Conservation (phyloP, 2,329 filamentous ascomycete species). For the Talaromyces pinophilus region DNA sequence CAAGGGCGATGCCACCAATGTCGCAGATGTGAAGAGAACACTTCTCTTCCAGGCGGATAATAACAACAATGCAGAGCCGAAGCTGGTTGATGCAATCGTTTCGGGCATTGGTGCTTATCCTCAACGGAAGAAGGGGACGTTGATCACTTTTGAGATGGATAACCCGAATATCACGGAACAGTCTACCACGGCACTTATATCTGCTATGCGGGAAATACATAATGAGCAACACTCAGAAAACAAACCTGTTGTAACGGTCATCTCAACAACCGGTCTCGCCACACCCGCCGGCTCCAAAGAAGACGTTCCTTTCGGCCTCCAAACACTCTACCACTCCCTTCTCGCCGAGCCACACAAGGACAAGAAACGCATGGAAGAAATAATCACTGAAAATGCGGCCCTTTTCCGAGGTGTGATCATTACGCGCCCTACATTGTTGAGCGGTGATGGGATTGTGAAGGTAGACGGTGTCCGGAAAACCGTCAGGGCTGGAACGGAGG, state of each 20-base stretch:
- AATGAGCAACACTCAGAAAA: constrained; percentile 17
- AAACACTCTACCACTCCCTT: constrained; percentile 36
- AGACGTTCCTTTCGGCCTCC: constrained; percentile 36
- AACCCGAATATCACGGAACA: constrained; percentile 40
- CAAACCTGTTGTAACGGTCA: constrained; percentile 33
- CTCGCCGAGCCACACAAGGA: constrained; percentile 40
- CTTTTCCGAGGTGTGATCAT: constrained; percentile 31
- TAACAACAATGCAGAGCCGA: constrained; percentile 6
- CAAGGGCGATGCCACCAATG: constrained; percentile 50
- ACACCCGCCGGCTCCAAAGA: constrained; percentile 24
- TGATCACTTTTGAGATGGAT: constrained; percentile 34
- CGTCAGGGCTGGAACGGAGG: constrained; percentile 33
- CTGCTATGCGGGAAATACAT: constrained; percentile 29
- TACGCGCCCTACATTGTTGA: constrained; percentile 39
- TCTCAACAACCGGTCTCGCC: constrained; percentile 39
- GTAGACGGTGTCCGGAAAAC: constrained; percentile 29
- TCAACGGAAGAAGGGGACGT: constrained; percentile 26
- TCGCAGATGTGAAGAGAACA: constrained; percentile 42
- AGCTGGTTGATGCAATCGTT: constrained; percentile 47
- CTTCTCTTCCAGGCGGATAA: constrained; percentile 33
- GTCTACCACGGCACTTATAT: constrained; percentile 33
- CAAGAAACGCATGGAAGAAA: constrained; percentile 38
- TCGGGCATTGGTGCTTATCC: constrained; percentile 50
- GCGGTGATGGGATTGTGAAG: constrained; percentile 31
- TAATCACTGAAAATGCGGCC: constrained; percentile 28